These are phyloP conservation scores for Solanum chiquidenum DNA, from an alignment of 257 asterid genomes.

Conservation along the genomic window DNA sequence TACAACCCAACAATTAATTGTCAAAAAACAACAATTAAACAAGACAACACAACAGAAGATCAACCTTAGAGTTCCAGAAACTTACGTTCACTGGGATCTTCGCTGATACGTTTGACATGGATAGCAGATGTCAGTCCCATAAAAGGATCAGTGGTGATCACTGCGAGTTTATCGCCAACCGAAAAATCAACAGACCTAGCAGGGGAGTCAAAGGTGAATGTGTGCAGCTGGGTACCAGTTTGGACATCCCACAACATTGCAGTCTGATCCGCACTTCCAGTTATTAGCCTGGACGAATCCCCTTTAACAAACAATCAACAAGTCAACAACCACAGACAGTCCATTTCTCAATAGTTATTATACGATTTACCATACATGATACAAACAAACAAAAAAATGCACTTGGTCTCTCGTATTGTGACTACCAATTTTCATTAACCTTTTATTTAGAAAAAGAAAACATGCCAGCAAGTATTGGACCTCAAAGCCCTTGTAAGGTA, in stretches of 20 bases:
- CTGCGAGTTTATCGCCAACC: constrained; percentile 73
- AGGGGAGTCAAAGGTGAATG: constrained; percentile 73
- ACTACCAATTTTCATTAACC: neutral
- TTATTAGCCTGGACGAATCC: constrained; percentile 68
- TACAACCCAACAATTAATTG: neutral
- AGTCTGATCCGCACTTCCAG: constrained; percentile 95
- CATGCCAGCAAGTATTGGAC: neutral
- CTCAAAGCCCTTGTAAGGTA: neutral
- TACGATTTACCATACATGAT: neutral
- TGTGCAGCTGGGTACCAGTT: constrained; percentile 49
- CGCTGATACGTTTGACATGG: constrained; percentile 61
- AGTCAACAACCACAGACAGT: neutral
- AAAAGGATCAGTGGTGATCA: constrained; percentile 82
- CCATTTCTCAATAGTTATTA: neutral
- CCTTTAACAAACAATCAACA: constrained; percentile 21
- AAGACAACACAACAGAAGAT: neutral
- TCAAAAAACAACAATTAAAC: neutral
- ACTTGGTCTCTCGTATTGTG: neutral
- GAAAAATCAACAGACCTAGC: constrained; percentile 73
- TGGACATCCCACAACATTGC: constrained; percentile 79
- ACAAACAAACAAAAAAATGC: neutral
- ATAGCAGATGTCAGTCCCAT: constrained; percentile 76
- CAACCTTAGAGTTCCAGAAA: neutral
- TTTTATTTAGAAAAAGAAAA: neutral
- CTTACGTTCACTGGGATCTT: constrained; percentile 62